A percentile compares a stretch with the other conserved stretches of the same genome.
Evolutionary conservation across 164 flowering plant genomes (phyloP).

Genomic region (Tetrastigma voinierianum): DNA sequence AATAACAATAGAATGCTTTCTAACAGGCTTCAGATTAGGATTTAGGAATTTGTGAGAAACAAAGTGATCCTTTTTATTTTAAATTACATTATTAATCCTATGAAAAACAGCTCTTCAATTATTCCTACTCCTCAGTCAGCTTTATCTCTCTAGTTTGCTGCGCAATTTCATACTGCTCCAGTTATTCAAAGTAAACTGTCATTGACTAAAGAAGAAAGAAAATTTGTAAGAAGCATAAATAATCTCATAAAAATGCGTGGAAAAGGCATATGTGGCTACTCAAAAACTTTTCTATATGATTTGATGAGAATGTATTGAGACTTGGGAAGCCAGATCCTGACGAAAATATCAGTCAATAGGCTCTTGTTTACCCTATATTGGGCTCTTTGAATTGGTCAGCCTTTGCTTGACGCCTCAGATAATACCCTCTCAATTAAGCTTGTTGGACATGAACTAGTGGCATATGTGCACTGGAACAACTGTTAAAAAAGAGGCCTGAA

Average conservation of each 20-base stretch:
- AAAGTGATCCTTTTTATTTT: neutral
- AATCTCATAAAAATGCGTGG: neutral
- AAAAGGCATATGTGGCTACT: neutral
- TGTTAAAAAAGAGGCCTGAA: too few relatives aligned
- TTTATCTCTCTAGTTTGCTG: slow-evolving; percentile 84
- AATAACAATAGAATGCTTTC: neutral
- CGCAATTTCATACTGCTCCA: slow-evolving; percentile 90
- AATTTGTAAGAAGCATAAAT: slow-evolving; percentile 13
- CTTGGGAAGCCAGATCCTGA: neutral
- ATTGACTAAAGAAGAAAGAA: slow-evolving; percentile 12
- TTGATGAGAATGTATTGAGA: neutral
- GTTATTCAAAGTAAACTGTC: slow-evolving; percentile 82
- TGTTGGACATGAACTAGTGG: too few relatives aligned
- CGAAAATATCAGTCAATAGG: neutral
- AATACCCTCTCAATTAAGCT: neutral
- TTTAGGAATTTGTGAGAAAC: neutral
- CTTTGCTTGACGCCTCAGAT: neutral
- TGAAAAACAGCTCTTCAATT: neutral
- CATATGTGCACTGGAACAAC: too few relatives aligned
- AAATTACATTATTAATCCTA: neutral
- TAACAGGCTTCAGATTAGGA: neutral
- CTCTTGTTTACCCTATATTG: neutral
- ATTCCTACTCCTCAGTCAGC: slow-evolving; percentile 77
- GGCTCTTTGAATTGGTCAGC: neutral
- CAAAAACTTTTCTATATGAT: too few relatives aligned